Conservation (phyloP, 2,329 filamentous ascomycete species). For the Penicillium freii region DNA sequence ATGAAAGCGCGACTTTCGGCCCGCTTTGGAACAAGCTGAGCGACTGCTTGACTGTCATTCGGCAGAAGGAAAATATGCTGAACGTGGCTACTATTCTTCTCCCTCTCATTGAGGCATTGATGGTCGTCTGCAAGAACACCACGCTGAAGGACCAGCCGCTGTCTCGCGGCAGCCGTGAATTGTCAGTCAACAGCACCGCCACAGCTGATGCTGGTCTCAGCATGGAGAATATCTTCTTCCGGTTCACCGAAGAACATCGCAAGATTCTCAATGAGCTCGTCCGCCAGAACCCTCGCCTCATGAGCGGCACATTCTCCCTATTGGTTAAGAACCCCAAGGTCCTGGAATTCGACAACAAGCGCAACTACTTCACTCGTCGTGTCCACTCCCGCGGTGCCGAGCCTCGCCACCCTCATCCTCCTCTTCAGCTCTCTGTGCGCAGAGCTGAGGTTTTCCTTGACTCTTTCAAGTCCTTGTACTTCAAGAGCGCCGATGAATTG, state of each 20-base stretch:
- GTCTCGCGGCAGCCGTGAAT: slow-evolving; percentile 59
- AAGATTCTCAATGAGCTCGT: slow-evolving; percentile 98
- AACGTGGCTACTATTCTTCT: slow-evolving; percentile 95
- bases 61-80: slow-evolving; percentile 89
- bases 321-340: slow-evolving; percentile 99
- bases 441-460: slow-evolving; percentile 96
- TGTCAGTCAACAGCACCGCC: slow-evolving; percentile 67
- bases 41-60: slow-evolving; percentile 81
- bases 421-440: slow-evolving; percentile 83
- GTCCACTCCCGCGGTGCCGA: slow-evolving; percentile 74
- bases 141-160: slow-evolving; percentile 67
- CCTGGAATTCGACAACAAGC: slow-evolving; percentile 98
- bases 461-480: slow-evolving; percentile 97
- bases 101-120: slow-evolving; percentile 90
- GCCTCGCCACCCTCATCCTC: slow-evolving; percentile 68
- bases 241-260: slow-evolving; percentile 94
- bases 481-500: slow-evolving; percentile 94
- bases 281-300: slow-evolving; percentile 92
- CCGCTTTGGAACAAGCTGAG: slow-evolving; percentile 91
- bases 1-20: slow-evolving; percentile 86
- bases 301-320: slow-evolving; percentile 96
- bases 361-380: slow-evolving; percentile 95
- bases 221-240: slow-evolving; percentile 92
- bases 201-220: slow-evolving; percentile 66
- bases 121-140: slow-evolving; percentile 99